A percentile compares a stretch with the other conserved stretches of the same genome.
Conservation (phyloP, 75 land plant species). For the Sequoia sempervirens region DNA sequence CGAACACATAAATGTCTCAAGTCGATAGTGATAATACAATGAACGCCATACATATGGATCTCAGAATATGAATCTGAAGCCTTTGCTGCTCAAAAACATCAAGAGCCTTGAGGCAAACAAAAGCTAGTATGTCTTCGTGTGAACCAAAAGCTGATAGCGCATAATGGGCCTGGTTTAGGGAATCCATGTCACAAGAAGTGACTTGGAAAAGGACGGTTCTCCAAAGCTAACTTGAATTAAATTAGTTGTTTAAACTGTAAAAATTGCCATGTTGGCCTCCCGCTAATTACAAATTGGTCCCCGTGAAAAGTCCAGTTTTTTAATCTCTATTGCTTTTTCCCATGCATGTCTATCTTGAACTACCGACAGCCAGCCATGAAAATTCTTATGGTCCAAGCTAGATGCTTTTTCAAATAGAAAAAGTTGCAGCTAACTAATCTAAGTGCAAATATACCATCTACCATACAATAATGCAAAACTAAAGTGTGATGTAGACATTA, state of each 20-base stretch:
- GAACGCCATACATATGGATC: not conserved
- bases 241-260: not conserved
- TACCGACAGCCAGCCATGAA: no score
- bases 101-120: not conserved
- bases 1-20: not conserved
- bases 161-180: not conserved
- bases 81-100: not conserved
- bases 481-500: no score
- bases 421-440: not conserved
- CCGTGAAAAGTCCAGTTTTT: not conserved
- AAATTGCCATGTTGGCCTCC: not conserved
- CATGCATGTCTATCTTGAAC: not conserved
- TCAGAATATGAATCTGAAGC: not conserved
- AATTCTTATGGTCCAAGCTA: no score
- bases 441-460: no score
- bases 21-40: not conserved
- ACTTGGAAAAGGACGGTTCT: not conserved
- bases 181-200: not conserved
- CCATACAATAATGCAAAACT: no score
- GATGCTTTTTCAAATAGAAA: not conserved
- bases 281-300: not conserved
- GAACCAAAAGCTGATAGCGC: not conserved
- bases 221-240: not conserved
- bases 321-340: not conserved
- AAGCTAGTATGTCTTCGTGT: not conserved